Evolutionary conservation across 2,329 filamentous ascomycete genomes (phyloP).

Genomic region (Fusarium sp.): DNA sequence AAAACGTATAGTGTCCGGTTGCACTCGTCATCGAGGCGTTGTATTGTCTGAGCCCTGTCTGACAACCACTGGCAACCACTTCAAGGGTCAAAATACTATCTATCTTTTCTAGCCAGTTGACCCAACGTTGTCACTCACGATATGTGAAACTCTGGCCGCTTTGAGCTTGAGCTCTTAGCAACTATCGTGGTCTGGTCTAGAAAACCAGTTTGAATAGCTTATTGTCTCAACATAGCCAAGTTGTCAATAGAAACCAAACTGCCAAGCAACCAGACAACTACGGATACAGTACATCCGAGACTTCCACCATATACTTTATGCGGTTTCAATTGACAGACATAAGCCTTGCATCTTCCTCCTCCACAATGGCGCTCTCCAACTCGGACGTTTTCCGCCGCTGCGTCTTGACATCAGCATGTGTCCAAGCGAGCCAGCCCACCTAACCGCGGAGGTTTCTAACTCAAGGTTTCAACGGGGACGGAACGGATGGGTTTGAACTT

Average conservation of each 20-base stretch:
- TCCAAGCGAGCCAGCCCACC: not conserved
- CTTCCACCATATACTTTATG: not conserved
- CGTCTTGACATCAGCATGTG: not conserved
- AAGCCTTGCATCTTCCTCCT: not conserved
- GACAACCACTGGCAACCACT: constrained; percentile 13
- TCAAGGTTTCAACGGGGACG: constrained; percentile 7
- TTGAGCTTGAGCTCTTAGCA: not conserved
- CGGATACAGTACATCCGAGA: not conserved
- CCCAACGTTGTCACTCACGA: not conserved
- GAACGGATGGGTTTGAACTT: not conserved
- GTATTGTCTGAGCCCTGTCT: constrained; percentile 14
- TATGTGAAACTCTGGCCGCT: not conserved
- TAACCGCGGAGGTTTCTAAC: not conserved
- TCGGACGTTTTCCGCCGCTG: not conserved
- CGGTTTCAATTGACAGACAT: not conserved
- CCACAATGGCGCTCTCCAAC: not conserved
- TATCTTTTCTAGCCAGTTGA: not conserved
- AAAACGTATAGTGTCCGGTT: constrained; percentile 9
- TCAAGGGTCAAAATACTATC: not conserved
- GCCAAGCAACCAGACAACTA: not conserved
- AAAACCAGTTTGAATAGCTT: not conserved
- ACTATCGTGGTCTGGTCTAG: not conserved
- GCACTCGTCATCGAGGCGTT: constrained; percentile 32
- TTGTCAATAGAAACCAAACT: not conserved
- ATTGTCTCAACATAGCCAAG: not conserved